Evolutionary conservation across 148 eudicot species (phyloP).

Genomic region (Rhododendron kiyosumense): DNA sequence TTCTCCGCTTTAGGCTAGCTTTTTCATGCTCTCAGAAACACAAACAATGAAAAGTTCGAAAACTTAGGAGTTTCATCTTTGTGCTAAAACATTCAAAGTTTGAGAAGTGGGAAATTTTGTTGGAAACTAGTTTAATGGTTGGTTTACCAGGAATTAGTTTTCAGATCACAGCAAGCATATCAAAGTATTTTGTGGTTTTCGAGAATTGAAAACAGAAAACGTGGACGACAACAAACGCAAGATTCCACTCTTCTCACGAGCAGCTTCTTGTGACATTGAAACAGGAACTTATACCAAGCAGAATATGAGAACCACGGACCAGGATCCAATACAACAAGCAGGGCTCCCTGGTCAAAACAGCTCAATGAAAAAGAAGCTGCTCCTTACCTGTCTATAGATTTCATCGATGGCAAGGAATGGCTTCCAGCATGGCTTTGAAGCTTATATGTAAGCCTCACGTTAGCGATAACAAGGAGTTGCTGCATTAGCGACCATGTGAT

Average conservation of each 20-base stretch:
- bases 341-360: conserved; percentile 54
- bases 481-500: not conserved
- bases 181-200: not conserved
- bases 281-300: conserved; percentile 58
- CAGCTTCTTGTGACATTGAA: conserved; percentile 4
- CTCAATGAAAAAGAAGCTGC: conserved; percentile 46
- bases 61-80: not conserved
- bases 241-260: not conserved
- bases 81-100: not conserved
- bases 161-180: not conserved
- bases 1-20: not conserved
- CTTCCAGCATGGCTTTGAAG: conserved; percentile 42
- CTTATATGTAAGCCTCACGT: not conserved
- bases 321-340: conserved; percentile 37
- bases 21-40: not conserved
- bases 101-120: not conserved
- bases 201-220: not conserved
- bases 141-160: not conserved
- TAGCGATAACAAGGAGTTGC: not conserved
- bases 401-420: conserved; percentile 71
- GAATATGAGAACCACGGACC: conserved; percentile 75
- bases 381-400: conserved; percentile 46
- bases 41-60: not conserved
- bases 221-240: not conserved
- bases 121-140: not conserved